Conservation (phyloP, 2,329 filamentous ascomycete genomes). For the Sporothrix inflata region DNA sequence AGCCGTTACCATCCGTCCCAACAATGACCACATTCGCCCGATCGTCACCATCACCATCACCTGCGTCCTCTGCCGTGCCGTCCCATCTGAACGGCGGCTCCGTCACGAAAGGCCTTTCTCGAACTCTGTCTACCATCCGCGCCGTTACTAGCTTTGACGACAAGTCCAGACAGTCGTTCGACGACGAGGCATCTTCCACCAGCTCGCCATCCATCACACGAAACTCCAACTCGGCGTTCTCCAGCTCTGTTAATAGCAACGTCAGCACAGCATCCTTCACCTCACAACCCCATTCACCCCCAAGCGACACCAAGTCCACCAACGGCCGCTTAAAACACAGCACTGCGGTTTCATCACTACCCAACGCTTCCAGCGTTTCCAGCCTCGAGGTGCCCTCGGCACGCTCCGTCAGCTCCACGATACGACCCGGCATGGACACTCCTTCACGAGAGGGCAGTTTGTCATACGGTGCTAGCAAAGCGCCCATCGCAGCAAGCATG, state of each 20-base stretch:
- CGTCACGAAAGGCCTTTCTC: constrained; percentile 36
- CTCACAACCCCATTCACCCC: constrained; percentile 38
- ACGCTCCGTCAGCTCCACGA: constrained; percentile 2
- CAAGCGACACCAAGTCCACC: constrained; percentile 40
- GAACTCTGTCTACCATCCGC: constrained; percentile 56
- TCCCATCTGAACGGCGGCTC: constrained; percentile 33
- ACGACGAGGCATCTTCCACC: constrained; percentile 48
- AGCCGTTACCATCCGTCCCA: constrained; percentile 33
- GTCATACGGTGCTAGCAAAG: constrained; percentile 11
- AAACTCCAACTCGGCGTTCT: constrained; percentile 54
- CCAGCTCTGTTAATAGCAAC: constrained; percentile 60
- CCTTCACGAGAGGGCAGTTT: constrained; percentile 37
- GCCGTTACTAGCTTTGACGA: constrained; percentile 60
- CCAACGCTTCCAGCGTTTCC: not conserved
- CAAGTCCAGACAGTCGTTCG: constrained; percentile 43
- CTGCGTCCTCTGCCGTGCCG: constrained; percentile 3
- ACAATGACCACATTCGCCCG: constrained; percentile 26
- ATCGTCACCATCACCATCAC: constrained; percentile 19
- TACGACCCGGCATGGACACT: constrained; percentile 35
- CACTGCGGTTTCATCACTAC: constrained; percentile 14
- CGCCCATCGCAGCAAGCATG: constrained; percentile 17
- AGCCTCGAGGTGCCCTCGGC: constrained; percentile 22
- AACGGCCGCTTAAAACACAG: constrained; percentile 46
- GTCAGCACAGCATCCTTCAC: constrained; percentile 52
- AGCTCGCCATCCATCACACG: constrained; percentile 42